Evolutionary conservation across 768 basidiomycete genomes (phyloP).

Genomic region (Crucibulum laeve): DNA sequence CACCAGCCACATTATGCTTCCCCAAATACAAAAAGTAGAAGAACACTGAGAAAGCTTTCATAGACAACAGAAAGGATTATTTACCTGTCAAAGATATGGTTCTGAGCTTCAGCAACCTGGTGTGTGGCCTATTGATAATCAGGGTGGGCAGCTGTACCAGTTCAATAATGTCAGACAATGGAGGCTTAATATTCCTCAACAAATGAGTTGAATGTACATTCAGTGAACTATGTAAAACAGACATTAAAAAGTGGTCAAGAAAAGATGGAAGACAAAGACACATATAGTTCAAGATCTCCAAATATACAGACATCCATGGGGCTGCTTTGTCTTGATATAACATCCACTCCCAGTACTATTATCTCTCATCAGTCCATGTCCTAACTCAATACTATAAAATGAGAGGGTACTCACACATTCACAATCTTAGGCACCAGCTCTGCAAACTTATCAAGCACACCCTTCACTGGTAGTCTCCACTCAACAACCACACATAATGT

Average conservation of each 20-base stretch:
- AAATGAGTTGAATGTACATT: constrained; percentile 83
- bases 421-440: constrained; percentile 63
- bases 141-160: constrained; percentile 37
- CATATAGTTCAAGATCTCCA: constrained; percentile 84
- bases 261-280: constrained; percentile 22
- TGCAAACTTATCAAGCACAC: constrained; percentile 59
- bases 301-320: constrained; percentile 41
- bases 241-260: constrained; percentile 1
- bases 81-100: constrained; percentile 82
- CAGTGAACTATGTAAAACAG: constrained; percentile 67
- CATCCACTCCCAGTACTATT: constrained; percentile 82
- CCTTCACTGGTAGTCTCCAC: constrained; percentile 65
- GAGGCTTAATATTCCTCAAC: constrained; percentile 82
- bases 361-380: constrained; percentile 3
- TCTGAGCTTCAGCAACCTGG: constrained; percentile 88
- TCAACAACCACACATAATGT: constrained; percentile 82
- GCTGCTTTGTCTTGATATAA: constrained; percentile 58
- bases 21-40: constrained; percentile 47
- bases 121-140: constrained; percentile 80
- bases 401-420: constrained; percentile 52
- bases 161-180: constrained; percentile 85
- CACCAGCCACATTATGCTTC: no score
- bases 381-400: not conserved
- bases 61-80: not conserved
- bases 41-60: not conserved